phyloP scores from a whole-genome alignment of 805 yeast genomes.

The Hanseniaspora thailandica region DNA sequence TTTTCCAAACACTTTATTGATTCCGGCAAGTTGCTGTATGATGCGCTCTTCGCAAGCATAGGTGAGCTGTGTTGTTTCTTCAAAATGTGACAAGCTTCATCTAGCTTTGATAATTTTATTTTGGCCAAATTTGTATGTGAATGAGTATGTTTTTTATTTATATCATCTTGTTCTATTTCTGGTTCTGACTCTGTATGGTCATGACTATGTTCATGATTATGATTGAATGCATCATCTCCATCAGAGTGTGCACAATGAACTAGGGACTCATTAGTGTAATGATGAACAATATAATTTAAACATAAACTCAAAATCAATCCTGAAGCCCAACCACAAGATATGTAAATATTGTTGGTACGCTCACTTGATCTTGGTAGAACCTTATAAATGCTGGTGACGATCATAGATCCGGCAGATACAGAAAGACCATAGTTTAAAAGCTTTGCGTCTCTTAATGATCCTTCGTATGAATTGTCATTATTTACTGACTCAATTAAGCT shows the following conservation, averaged over 20 bases:
- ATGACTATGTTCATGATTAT: slow-evolving; percentile 19
- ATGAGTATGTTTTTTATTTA: neutral
- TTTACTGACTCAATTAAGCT: slow-evolving; percentile 33
- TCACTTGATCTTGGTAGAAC: slow-evolving; percentile 56
- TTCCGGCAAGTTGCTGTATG: neutral
- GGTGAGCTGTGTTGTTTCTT: neutral
- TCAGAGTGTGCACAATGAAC: slow-evolving; percentile 68
- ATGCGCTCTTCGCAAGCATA: neutral
- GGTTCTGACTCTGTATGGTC: neutral
- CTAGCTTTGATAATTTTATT: neutral
- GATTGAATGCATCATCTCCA: no score
- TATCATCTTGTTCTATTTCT: neutral
- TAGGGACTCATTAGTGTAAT: slow-evolving; percentile 65
- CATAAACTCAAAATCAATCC: slow-evolving; percentile 54
- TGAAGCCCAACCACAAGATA: slow-evolving; percentile 33
- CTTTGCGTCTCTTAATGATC: slow-evolving; percentile 30
- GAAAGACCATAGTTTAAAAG: slow-evolving; percentile 68
- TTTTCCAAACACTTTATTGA: slow-evolving; percentile 26
- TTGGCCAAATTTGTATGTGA: neutral
- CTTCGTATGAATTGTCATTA: slow-evolving; percentile 39
- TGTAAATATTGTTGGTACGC: slow-evolving; percentile 33
- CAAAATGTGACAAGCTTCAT: neutral
- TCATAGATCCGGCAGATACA: slow-evolving; percentile 68
- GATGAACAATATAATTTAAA: slow-evolving; percentile 58
- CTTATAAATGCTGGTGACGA: slow-evolving; percentile 65